A percentile compares a stretch with the other conserved stretches of the same genome.
Conservation (phyloP, 164 flowering plant genomes). For the Kalanchoe fedtschenkoi region DNA sequence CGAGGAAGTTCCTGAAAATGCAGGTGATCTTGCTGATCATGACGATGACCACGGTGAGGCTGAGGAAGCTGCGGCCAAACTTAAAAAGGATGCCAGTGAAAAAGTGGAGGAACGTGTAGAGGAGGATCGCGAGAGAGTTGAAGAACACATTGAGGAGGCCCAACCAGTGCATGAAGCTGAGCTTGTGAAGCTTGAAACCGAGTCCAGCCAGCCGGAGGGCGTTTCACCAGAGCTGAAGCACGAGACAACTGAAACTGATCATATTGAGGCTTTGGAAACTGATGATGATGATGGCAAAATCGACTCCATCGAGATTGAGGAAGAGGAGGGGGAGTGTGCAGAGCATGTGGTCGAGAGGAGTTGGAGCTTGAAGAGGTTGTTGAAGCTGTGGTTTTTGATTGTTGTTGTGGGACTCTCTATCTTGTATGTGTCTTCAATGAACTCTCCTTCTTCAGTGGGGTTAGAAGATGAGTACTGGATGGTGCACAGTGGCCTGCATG, state of each 20-base stretch:
- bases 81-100: conserved; percentile 7
- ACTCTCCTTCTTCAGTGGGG: conserved; percentile 19
- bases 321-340: neutral
- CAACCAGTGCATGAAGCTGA: too few relatives aligned
- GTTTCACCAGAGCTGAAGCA: neutral
- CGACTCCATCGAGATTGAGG: too few relatives aligned
- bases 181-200: neutral
- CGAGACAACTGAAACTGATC: neutral
- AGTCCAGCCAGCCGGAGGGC: neutral
- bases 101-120: neutral
- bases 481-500: conserved; percentile 12
- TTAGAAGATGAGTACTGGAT: conserved; percentile 12
- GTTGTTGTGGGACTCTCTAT: conserved; percentile 26
- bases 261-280: neutral
- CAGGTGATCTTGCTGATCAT: neutral
- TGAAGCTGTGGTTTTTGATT: conserved; percentile 27
- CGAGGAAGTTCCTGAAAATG: neutral
- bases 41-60: too few relatives aligned
- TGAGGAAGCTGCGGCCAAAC: neutral
- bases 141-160: too few relatives aligned
- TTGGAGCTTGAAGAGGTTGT: conserved; percentile 20
- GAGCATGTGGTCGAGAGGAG: conserved; percentile 17
- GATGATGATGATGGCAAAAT: conserved; percentile 27
- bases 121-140: too few relatives aligned
- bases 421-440: conserved; percentile 27